A percentile compares a stretch with the other conserved stretches of the same genome.
These are phyloP conservation scores for Eremothecium coryli DNA, from an alignment of 1,139 yeast genomes.

Conservation along the genomic window DNA sequence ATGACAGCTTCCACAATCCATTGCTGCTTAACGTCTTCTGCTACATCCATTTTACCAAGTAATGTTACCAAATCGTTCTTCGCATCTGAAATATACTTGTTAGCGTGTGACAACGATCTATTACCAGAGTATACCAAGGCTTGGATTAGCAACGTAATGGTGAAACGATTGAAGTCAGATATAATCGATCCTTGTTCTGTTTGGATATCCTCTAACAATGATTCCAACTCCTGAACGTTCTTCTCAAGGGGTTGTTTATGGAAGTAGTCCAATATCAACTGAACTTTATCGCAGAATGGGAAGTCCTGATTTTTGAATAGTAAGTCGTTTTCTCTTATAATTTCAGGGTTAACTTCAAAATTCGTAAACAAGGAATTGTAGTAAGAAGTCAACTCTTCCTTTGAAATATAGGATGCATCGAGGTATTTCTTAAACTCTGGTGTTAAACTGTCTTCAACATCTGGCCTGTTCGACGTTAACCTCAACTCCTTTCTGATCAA, in stretches of 20 bases:
- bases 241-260: conserved; percentile 31
- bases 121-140: conserved; percentile 76
- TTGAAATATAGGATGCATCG: conserved; percentile 40
- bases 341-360: conserved; percentile 22
- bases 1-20: conserved; percentile 58
- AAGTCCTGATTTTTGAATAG: conserved; percentile 30
- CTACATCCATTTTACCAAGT: conserved; percentile 34
- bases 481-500: conserved; percentile 77
- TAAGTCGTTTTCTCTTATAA: conserved; percentile 25
- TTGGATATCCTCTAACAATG: conserved; percentile 31
- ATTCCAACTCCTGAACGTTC: conserved; percentile 28
- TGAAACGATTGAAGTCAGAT: conserved; percentile 38
- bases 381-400: conserved; percentile 31
- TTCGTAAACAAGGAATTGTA: conserved; percentile 30
- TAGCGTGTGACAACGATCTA: conserved; percentile 81
- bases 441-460: conserved; percentile 69
- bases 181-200: conserved; percentile 24
- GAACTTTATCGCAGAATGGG: conserved; percentile 30
- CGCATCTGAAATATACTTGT: conserved; percentile 54
- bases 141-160: conserved; percentile 57
- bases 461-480: conserved; percentile 55
- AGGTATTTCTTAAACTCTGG: conserved; percentile 60
- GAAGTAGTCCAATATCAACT: conserved; percentile 30
- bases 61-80: conserved; percentile 43
- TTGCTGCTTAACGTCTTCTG: conserved; percentile 28